These are phyloP conservation scores for Arctostaphylos glauca DNA, from an alignment of 148 eudicot species.

Conservation along the genomic window DNA sequence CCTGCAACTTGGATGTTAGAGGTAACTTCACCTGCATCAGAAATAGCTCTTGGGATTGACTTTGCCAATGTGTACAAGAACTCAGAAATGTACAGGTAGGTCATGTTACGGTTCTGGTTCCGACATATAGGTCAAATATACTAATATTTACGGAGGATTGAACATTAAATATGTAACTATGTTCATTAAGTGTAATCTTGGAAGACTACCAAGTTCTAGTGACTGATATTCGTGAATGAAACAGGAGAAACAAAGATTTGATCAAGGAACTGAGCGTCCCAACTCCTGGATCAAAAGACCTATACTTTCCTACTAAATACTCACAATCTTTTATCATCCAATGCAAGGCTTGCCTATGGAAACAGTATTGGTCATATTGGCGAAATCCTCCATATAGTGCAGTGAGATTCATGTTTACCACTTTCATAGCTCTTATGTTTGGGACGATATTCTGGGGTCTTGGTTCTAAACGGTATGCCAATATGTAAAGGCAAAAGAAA, in stretches of 20 bases:
- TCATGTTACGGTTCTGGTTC: neutral
- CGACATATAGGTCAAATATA: neutral
- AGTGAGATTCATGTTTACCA: constrained; percentile 39
- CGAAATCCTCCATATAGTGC: constrained; percentile 50
- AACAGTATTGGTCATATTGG: constrained; percentile 58
- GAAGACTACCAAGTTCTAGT: neutral
- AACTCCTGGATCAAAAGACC: constrained; percentile 38
- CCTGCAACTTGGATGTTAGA: constrained; percentile 79
- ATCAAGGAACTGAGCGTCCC: constrained; percentile 49
- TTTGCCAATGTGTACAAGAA: constrained; percentile 43
- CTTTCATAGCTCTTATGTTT: constrained; percentile 38
- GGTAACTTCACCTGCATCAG: constrained; percentile 42
- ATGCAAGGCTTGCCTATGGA: constrained; percentile 63
- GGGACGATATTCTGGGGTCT: constrained; percentile 53
- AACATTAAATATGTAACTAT: neutral
- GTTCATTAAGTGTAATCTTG: neutral
- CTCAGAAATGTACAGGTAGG: constrained; percentile 43
- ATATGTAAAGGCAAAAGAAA: neutral
- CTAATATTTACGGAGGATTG: neutral
- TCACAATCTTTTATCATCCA: constrained; percentile 43
- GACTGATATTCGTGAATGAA: neutral
- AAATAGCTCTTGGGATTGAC: constrained; percentile 35
- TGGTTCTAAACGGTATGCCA: constrained; percentile 38
- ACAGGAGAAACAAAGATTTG: constrained; percentile 56
- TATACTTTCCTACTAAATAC: constrained; percentile 41